Evolutionary conservation across 1,284 basidiomycete species (phyloP).

Genomic region (Sanguinoderma infundibulare): DNA sequence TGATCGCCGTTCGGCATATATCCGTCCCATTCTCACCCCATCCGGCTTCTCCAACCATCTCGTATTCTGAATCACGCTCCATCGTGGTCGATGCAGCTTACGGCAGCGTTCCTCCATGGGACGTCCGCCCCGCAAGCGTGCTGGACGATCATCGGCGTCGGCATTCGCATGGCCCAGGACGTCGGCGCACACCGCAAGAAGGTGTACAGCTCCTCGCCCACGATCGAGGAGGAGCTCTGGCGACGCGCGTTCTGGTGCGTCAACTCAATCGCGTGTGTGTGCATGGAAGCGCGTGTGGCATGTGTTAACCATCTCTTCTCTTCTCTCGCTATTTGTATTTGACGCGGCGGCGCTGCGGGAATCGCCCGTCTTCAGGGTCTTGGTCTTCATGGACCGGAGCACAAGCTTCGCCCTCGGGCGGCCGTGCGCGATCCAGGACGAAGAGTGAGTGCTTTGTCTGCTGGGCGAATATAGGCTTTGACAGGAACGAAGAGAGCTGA

Average conservation of each 20-base stretch:
- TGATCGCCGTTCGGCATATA: neutral
- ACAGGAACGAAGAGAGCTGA: neutral
- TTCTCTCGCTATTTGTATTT: neutral
- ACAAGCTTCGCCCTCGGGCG: slow-evolving; percentile 77
- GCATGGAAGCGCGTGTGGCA: neutral
- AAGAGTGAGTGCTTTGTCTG: slow-evolving; percentile 63
- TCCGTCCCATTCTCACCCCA: neutral
- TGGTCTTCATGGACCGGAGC: slow-evolving; percentile 66
- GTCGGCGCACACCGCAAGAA: slow-evolving; percentile 46
- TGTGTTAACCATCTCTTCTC: neutral
- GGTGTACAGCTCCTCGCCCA: slow-evolving; percentile 34
- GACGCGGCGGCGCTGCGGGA: too few species aligned
- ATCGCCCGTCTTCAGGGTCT: slow-evolving; percentile 47
- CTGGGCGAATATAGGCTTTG: neutral
- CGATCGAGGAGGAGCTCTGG: slow-evolving; percentile 55
- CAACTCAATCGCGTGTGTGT: neutral
- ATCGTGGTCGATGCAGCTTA: slow-evolving; percentile 32
- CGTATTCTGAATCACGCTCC: neutral
- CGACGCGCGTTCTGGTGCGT: slow-evolving; percentile 76
- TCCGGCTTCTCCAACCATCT: neutral
- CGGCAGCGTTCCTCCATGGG: slow-evolving; percentile 45
- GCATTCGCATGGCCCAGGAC: slow-evolving; percentile 54
- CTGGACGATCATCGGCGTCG: slow-evolving; percentile 57
- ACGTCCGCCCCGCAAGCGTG: slow-evolving; percentile 55
- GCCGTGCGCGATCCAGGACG: slow-evolving; percentile 83